Conservation (phyloP, 2,329 filamentous ascomycete genomes). For the Aureobasidium pullulans region DNA sequence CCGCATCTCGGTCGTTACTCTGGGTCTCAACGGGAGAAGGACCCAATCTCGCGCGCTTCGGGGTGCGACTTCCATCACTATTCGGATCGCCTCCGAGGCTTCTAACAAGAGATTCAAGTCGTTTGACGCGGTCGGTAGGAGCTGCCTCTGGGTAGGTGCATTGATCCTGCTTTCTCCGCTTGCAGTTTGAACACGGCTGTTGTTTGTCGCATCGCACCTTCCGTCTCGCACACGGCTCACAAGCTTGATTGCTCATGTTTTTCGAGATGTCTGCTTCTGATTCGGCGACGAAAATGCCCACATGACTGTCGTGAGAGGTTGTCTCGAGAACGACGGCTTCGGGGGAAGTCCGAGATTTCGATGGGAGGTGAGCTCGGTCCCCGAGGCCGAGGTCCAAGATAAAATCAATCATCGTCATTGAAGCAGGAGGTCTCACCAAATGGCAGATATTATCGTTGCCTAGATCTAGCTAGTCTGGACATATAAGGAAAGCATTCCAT, state of each 20-base stretch:
- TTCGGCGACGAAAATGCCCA: too few relatives aligned
- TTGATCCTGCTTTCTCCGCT: slow-evolving; percentile 4
- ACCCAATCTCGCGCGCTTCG: background rate
- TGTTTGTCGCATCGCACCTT: slow-evolving; percentile 14
- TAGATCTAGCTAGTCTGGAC: too few relatives aligned
- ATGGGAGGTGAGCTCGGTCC: too few relatives aligned
- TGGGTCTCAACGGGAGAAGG: background rate
- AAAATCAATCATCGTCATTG: background rate
- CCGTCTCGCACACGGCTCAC: background rate
- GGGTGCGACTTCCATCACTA: background rate
- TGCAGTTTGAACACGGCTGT: slow-evolving; percentile 8
- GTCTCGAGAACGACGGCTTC: too few relatives aligned
- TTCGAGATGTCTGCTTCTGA: too few relatives aligned
- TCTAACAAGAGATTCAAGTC: background rate
- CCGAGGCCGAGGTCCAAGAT: too few relatives aligned
- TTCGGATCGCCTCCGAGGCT: slow-evolving; percentile 6
- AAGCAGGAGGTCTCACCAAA: too few relatives aligned
- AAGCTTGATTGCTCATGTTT: background rate
- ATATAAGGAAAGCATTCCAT: too few relatives aligned
- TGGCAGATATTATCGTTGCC: too few relatives aligned
- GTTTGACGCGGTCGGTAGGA: background rate
- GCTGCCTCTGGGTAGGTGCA: background rate
- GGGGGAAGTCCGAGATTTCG: too few relatives aligned
- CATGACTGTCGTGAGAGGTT: too few relatives aligned
- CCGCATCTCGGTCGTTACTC: background rate